These are phyloP conservation scores for Spirogloea muscicola DNA, from an alignment of 139 green algal genomes.

Conservation along the genomic window DNA sequence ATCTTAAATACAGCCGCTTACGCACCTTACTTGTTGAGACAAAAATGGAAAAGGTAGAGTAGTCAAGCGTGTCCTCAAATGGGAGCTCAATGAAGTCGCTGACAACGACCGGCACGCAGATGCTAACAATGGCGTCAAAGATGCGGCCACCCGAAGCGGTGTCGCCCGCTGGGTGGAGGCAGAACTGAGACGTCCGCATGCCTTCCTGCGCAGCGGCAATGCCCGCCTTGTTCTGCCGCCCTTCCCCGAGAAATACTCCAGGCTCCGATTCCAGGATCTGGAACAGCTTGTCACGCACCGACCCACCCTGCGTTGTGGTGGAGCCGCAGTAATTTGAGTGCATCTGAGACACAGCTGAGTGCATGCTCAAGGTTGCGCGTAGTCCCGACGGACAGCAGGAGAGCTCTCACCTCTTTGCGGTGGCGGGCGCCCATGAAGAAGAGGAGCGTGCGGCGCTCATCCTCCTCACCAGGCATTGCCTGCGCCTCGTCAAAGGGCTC, in stretches of 20 bases:
- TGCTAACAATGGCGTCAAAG: slow-evolving; percentile 32
- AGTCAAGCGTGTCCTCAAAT: slow-evolving; percentile 38
- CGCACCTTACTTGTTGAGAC: slow-evolving; percentile 10
- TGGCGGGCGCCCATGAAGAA: slow-evolving; percentile 29
- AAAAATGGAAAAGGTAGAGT: slow-evolving; percentile 32
- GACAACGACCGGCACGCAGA: slow-evolving; percentile 35
- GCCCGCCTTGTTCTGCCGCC: background rate
- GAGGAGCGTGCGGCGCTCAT: slow-evolving; percentile 34
- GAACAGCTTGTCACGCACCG: slow-evolving; percentile 17
- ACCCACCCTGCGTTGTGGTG: slow-evolving; percentile 20
- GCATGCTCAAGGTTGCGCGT: no score
- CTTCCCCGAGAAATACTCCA: slow-evolving; percentile 1
- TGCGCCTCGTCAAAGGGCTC: slow-evolving; percentile 5
- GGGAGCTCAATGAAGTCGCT: slow-evolving; percentile 35
- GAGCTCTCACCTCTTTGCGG: background rate
- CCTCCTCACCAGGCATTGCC: no score
- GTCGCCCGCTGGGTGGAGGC: slow-evolving; percentile 21
- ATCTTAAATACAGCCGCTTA: no score
- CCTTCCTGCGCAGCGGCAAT: slow-evolving; percentile 9
- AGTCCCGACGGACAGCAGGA: no score
- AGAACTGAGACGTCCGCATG: slow-evolving; percentile 21
- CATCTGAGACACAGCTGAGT: no score
- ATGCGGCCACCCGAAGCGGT: slow-evolving; percentile 32
- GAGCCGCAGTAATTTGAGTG: no score
- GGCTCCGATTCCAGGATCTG: slow-evolving; percentile 12